Evolutionary conservation across 805 yeast genomes (phyloP).

Genomic region (Barnettozyma salicaria): DNA sequence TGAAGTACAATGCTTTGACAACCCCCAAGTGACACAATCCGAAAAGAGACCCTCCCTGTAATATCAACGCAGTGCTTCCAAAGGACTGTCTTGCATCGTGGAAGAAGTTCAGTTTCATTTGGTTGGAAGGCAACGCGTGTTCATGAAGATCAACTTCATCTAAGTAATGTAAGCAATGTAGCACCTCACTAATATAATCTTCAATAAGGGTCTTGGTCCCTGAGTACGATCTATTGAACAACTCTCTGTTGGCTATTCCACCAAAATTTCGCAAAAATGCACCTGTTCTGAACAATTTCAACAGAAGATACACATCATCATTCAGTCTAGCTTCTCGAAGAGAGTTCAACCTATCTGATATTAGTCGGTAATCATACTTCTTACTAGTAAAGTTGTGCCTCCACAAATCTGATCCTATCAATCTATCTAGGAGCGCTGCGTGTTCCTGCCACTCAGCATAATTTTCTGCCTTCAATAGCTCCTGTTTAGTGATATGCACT

Average conservation of each 20-base stretch:
- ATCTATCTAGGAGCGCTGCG: slow-evolving; percentile 43
- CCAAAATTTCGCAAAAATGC: slow-evolving; percentile 89
- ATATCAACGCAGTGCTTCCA: slow-evolving; percentile 84
- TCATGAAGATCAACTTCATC: slow-evolving; percentile 32
- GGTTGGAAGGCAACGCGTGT: slow-evolving; percentile 34
- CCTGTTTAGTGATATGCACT: slow-evolving; percentile 41
- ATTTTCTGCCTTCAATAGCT: slow-evolving; percentile 44
- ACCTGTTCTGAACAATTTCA: slow-evolving; percentile 63
- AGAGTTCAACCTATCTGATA: slow-evolving; percentile 63
- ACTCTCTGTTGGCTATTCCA: slow-evolving; percentile 71
- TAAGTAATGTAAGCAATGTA: slow-evolving; percentile 57
- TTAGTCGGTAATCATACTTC: slow-evolving; percentile 78
- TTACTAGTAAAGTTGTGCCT: slow-evolving; percentile 76
- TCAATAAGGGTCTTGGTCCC: slow-evolving; percentile 91
- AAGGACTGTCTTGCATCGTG: slow-evolving; percentile 81
- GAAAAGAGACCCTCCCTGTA: slow-evolving; percentile 94
- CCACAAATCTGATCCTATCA: slow-evolving; percentile 57
- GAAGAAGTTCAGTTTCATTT: slow-evolving; percentile 64
- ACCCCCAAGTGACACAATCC: slow-evolving; percentile 95
- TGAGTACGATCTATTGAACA: slow-evolving; percentile 74
- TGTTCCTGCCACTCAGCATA: slow-evolving; percentile 67
- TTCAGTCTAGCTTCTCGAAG: slow-evolving; percentile 55
- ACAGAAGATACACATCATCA: slow-evolving; percentile 47
- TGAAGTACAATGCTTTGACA: slow-evolving; percentile 70
- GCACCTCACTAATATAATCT: slow-evolving; percentile 73